Evolutionary conservation across 805 yeast species (phyloP).

Genomic region (Clavispora vitiphila): DNA sequence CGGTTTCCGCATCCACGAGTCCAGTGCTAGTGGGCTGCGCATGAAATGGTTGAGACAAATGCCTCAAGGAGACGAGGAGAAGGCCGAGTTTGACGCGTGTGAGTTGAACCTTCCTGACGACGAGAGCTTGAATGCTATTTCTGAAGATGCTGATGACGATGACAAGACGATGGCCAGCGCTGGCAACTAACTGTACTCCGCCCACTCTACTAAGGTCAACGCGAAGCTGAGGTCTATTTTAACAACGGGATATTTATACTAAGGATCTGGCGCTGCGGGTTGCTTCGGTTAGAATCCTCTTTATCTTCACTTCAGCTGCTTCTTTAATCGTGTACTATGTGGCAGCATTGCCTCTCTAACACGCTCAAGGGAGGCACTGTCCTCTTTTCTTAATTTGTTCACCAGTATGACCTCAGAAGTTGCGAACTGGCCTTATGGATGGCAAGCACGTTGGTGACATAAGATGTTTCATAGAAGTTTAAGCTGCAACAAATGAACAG

Average conservation of each 20-base stretch:
- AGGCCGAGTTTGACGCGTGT: constrained; percentile 58
- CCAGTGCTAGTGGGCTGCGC: constrained; percentile 79
- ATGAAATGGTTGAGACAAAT: constrained; percentile 90
- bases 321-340: too few relatives aligned
- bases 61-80: constrained; percentile 60
- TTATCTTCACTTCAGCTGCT: neutral
- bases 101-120: constrained; percentile 52
- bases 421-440: neutral
- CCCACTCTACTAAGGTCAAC: too few relatives aligned
- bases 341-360: too few relatives aligned
- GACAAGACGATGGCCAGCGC: constrained; percentile 45
- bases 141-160: constrained; percentile 26
- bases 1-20: constrained; percentile 79
- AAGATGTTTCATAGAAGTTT: neutral
- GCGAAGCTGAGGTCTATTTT: neutral
- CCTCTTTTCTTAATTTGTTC: neutral
- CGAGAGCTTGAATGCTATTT: constrained; percentile 23
- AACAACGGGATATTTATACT: neutral
- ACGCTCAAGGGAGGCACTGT: too few relatives aligned
- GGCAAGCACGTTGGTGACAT: neutral
- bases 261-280: neutral
- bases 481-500: neutral
- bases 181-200: constrained; percentile 7
- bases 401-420: neutral
- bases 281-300: neutral